Evolutionary conservation across 768 basidiomycete genomes (phyloP).

Genomic region (Termitomyces sp.): DNA sequence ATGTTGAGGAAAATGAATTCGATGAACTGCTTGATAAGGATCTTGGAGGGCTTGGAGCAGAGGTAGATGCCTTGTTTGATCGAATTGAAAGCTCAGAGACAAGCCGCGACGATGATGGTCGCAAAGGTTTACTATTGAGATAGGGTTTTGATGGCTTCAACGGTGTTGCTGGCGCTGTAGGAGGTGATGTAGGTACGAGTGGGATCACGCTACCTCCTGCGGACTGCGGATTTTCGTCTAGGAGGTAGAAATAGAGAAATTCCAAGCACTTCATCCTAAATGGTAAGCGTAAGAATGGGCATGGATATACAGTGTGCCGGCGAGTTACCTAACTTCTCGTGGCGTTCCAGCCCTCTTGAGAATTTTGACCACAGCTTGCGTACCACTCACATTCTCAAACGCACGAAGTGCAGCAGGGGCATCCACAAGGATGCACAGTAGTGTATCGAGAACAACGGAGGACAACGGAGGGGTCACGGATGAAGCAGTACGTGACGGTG

Average conservation of each 20-base stretch:
- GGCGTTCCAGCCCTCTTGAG: constrained; percentile 82
- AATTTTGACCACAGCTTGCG: constrained; percentile 81
- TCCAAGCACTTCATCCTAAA: constrained; percentile 93
- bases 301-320: background rate
- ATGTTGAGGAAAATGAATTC: constrained; percentile 37
- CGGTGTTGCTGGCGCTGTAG: constrained; percentile 36
- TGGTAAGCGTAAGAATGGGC: background rate
- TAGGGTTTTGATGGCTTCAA: constrained; percentile 35
- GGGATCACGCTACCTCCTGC: constrained; percentile 10
- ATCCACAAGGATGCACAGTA: constrained; percentile 88
- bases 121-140: constrained; percentile 29
- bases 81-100: constrained; percentile 30
- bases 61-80: constrained; percentile 11
- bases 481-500: constrained; percentile 15
- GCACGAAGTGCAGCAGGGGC: constrained; percentile 65
- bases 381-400: constrained; percentile 75
- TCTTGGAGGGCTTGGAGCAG: constrained; percentile 27
- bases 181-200: constrained; percentile 20
- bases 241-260: constrained; percentile 90
- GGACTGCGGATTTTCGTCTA: constrained; percentile 62
- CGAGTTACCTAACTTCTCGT: constrained; percentile 76
- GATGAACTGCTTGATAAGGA: constrained; percentile 39
- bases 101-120: constrained; percentile 34
- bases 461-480: constrained; percentile 45
- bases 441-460: constrained; percentile 73